phyloP scores from a whole-genome alignment of 2,329 filamentous ascomycete genomes.

The Rosellinia necatrix region DNA sequence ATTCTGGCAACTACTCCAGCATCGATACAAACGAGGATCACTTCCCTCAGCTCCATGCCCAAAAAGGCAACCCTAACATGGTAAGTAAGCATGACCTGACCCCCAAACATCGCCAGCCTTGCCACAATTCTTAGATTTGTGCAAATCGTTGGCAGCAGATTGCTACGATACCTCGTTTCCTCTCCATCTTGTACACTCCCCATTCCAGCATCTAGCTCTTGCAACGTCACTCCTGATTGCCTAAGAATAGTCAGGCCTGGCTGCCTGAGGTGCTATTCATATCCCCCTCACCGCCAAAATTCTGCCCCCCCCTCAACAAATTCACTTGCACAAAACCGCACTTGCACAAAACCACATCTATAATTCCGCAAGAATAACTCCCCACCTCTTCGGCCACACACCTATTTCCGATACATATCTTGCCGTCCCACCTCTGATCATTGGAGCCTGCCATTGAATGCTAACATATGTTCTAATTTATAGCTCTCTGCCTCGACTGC shows the following conservation, averaged over 20 bases:
- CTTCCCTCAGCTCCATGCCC: slow-evolving; percentile 82
- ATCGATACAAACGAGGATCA: slow-evolving; percentile 78
- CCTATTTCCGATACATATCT: background rate
- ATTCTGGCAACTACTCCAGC: slow-evolving; percentile 71
- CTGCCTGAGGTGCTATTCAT: background rate
- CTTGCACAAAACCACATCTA: background rate
- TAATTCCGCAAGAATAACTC: background rate
- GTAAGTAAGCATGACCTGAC: slow-evolving; percentile 45
- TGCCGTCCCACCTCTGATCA: slow-evolving; percentile 17
- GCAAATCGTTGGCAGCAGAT: background rate
- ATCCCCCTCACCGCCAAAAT: slow-evolving; percentile 15
- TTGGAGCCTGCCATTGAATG: slow-evolving; percentile 22
- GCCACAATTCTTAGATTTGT: background rate
- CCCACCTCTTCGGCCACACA: background rate
- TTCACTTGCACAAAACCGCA: slow-evolving; percentile 8
- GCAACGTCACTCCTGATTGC: background rate
- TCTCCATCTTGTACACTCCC: background rate
- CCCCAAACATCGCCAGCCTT: background rate
- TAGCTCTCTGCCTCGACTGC: slow-evolving; percentile 82
- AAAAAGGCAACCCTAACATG: slow-evolving; percentile 53
- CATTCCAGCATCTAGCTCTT: background rate
- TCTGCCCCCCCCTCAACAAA: slow-evolving; percentile 5
- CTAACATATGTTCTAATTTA: slow-evolving; percentile 44
- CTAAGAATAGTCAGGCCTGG: background rate
- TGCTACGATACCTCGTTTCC: background rate